Evolutionary conservation across 495 filamentous ascomycete genomes (phyloP), one percentile per base, ranked within the genome.

Genomic region (Hypoxylon subgilvum): DNA sequence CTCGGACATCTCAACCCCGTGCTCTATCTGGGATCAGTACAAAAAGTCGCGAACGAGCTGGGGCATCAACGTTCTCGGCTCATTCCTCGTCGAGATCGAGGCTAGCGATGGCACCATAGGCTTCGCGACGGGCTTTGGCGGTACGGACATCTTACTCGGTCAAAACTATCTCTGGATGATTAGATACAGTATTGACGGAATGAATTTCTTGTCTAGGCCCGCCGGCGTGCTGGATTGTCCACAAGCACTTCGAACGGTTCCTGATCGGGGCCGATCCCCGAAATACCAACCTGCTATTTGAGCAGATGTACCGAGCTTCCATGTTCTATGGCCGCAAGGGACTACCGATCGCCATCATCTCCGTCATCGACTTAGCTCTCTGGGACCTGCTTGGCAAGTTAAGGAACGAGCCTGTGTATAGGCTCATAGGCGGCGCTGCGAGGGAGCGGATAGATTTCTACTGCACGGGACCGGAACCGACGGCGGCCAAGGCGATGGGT

Each of bases 321-420:
- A 93, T 95, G 87, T 96, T 95, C 80, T 96, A 96, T 68, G 92
- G 92, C 40, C 85, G 92, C 52, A 96, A 96, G 72, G 92, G 92
- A 14, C 82, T 96, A 18, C 87, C 92, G 2, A 84, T 92, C 9
- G 92, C 92, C 27, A 88, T 92, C 65, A 96, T 96, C 69, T 94
- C 90, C 0, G 92, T 95, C 56, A 92, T 96, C 64, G 92, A 96
- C 63, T 77, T 96, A 41, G 92, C 92, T 1, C 76, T 96, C 22
- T 96, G 92, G 92, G 92, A 96, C 77, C 76, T 96, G 17, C 73
- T 91, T 5, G 92, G 92, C 46, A 96, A 96, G 76, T 82, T 96
- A 47, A 83, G 92, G 54, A 87, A 89, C 57, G 92, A 96, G 74
- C 92, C 92, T 2, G 92, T 96, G 30, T 96, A 96, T 79, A 92